Evolutionary conservation across 2,329 filamentous ascomycete species (phyloP), one percentile per base, ranked within the genome.

Genomic region (Aspergillus fumigatiaffinis): DNA sequence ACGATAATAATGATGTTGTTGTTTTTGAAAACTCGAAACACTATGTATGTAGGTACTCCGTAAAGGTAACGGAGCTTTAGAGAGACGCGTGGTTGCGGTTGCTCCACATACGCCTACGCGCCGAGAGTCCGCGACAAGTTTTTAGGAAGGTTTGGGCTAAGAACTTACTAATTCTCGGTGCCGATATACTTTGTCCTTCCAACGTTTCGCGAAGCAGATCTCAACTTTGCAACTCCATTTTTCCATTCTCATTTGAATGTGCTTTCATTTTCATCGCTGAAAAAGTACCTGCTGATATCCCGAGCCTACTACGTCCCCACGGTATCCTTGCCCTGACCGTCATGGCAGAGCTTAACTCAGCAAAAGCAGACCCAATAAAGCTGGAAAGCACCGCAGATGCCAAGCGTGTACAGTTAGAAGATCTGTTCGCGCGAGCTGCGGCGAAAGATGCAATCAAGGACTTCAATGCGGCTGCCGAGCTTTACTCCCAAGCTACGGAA

Each of bases 381-480:
- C 57, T 55, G 54, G 63, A 65, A 54, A 26, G 47, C 20, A 53
- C 56, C 3, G 25, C 55, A 38, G 63, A 72, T 66, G 74, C 71
- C 69, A 69, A 67, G 68, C 85, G 82, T 71, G 85, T 88, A 58
- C 87, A 86, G 42, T 83, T 96, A 49, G 85, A 87, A 60, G 88
- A 95, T 71, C 82, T 97, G 63, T 88, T 85, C 68, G 88, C 89
- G 59, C 88, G 89, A 71, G 94, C 90, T 44, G 87, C 90, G 21
- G 86, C 91, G 20, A 86, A 96, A 66, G 97, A 96, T 77, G 87
- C 88, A 23, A 87, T 92, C 71, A 96, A 93, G 78, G 90, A 95
- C 73, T 96, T 92, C 75, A 85, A 89, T 54, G 87, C 88, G 51
- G 92, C 94, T 9, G 86, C 91, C 56, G 93, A 97, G 70, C 80